These are phyloP conservation scores for Apiotrichum porosum DNA, from an alignment of 1,284 basidiomycete species.

Conservation along the genomic window DNA sequence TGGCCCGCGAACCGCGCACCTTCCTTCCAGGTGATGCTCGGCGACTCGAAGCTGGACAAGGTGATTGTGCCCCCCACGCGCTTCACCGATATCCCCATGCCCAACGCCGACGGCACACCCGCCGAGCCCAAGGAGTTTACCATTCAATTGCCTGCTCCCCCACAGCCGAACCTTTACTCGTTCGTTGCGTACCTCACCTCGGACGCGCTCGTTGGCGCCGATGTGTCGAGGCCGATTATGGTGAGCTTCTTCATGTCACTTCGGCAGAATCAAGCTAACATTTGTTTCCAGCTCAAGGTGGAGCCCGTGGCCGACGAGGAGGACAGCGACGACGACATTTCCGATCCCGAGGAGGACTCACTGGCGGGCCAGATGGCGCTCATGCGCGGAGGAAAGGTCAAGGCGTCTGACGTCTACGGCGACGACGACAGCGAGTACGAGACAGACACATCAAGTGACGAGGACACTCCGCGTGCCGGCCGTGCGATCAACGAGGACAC, in stretches of 20 bases:
- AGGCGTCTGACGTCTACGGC: conserved; percentile 53
- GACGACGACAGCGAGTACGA: conserved; percentile 51
- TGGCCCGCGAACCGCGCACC: conserved; percentile 85
- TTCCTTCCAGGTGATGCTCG: conserved; percentile 85
- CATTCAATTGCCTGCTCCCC: conserved; percentile 92
- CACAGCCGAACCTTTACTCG: conserved; percentile 73
- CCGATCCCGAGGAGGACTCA: conserved; percentile 90
- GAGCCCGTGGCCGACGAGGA: conserved; percentile 63
- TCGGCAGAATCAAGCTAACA: background rate
- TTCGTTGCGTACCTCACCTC: conserved; percentile 83
- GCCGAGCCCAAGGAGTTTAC: conserved; percentile 76
- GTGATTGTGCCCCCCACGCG: conserved; percentile 87
- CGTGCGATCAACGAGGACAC: conserved; percentile 50
- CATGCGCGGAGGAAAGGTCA: conserved; percentile 88
- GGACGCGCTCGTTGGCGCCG: conserved; percentile 84
- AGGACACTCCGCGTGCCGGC: conserved; percentile 41
- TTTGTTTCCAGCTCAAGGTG: conserved; percentile 72
- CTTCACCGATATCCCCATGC: conserved; percentile 72
- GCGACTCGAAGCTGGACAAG: conserved; percentile 82
- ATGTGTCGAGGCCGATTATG: conserved; percentile 65
- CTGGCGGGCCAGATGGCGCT: conserved; percentile 97
- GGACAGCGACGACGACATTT: conserved; percentile 80
- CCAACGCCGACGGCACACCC: conserved; percentile 54
- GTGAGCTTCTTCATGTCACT: conserved; percentile 49
- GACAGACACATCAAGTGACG: conserved; percentile 52